These are phyloP conservation scores for Pseudozyma tsukubaensis DNA, from an alignment of 1,284 basidiomycete species.

Conservation along the genomic window DNA sequence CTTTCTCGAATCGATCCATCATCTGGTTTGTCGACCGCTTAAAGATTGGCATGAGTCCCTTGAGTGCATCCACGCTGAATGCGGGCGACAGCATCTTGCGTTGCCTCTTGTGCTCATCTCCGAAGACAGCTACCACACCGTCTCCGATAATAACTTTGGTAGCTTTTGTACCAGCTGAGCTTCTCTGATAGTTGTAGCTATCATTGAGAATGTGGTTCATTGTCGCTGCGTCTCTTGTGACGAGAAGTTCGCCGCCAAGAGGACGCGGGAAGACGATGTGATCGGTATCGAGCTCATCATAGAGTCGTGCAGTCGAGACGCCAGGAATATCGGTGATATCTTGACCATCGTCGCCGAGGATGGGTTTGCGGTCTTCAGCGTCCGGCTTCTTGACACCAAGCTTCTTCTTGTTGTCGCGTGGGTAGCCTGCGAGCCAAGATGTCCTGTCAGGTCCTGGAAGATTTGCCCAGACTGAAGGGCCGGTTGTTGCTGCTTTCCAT, in stretches of 20 bases:
- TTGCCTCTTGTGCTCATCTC: constrained; percentile 48
- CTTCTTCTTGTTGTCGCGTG: constrained; percentile 31
- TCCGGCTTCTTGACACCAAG: constrained; percentile 32
- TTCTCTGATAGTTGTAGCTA: constrained; percentile 39
- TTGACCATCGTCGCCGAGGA: constrained; percentile 38
- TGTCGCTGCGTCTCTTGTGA: constrained; percentile 42
- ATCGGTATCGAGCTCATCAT: constrained; percentile 33
- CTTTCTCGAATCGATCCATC: constrained; percentile 38
- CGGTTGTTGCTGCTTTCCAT: constrained; percentile 16
- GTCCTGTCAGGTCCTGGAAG: constrained; percentile 34
- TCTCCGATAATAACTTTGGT: constrained; percentile 51
- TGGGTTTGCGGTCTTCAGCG: constrained; percentile 25
- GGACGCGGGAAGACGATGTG: constrained; percentile 43
- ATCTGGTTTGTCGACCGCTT: constrained; percentile 40
- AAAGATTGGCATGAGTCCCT: constrained; percentile 40
- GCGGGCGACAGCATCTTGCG: constrained; percentile 44
- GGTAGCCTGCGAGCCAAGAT: constrained; percentile 35
- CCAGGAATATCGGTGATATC: constrained; percentile 44
- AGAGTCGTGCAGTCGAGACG: constrained; percentile 26
- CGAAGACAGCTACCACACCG: constrained; percentile 45
- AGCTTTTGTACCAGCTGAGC: constrained; percentile 42
- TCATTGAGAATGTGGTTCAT: constrained; percentile 49
- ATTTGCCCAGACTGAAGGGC: constrained; percentile 37
- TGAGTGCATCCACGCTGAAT: constrained; percentile 42
- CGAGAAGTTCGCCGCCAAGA: constrained; percentile 40